Percentiles rank a stretch among this genome's conserved stretches.
Evolutionary conservation across 129 eudicot species (phyloP).

Genomic region (Scalesia atractyloides): DNA sequence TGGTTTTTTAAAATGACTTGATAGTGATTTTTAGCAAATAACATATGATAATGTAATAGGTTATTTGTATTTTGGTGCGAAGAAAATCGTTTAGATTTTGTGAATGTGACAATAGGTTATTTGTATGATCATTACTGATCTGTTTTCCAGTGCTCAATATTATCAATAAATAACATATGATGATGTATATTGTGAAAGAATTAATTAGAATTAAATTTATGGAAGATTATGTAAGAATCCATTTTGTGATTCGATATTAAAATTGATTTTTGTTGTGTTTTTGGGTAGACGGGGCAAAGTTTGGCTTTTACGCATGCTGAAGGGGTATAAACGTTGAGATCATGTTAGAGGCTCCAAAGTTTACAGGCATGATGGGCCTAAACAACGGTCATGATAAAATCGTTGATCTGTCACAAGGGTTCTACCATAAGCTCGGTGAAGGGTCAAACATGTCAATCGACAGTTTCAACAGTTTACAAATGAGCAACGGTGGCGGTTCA

Average conservation of each 20-base stretch:
- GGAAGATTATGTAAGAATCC: background rate
- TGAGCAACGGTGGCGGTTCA: conserved; percentile 89
- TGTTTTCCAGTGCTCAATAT: background rate
- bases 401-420: conserved; percentile 63
- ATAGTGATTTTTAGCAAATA: conserved; percentile 10
- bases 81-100: background rate
- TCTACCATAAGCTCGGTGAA: conserved; percentile 77
- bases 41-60: no score
- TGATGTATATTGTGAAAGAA: background rate
- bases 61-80: background rate
- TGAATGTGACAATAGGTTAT: background rate
- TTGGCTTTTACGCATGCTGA: conserved; percentile 41
- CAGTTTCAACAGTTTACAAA: conserved; percentile 72
- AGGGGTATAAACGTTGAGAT: conserved; percentile 32
- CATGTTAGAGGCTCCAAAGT: conserved; percentile 89
- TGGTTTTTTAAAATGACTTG: background rate
- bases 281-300: conserved; percentile 12
- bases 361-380: conserved; percentile 77
- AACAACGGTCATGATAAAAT: conserved; percentile 58
- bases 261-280: background rate
- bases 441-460: conserved; percentile 88
- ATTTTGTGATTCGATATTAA: background rate
- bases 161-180: background rate
- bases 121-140: background rate
- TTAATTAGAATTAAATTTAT: background rate